phyloP scores from a whole-genome alignment of 768 basidiomycete genomes.

The Melanogaster broomeanus region DNA sequence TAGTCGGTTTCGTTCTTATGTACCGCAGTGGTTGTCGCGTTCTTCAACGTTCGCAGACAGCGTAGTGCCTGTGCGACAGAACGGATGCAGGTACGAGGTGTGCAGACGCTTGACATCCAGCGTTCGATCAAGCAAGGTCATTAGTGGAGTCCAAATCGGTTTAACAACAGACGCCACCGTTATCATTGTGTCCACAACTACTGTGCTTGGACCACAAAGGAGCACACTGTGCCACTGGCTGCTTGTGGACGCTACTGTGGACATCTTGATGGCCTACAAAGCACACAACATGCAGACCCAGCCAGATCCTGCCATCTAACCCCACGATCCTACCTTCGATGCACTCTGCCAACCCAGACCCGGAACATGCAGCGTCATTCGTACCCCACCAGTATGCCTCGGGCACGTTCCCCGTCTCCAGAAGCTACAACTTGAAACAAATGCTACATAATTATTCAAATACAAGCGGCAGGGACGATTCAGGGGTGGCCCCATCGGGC shows the following conservation, averaged over 20 bases:
- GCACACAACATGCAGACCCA: background rate
- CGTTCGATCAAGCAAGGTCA: too few species aligned
- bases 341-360: slow-evolving; percentile 1
- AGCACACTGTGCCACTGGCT: background rate
- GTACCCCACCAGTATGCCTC: slow-evolving; percentile 20
- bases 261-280: slow-evolving; percentile 18
- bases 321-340: slow-evolving; percentile 4
- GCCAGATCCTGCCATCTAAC: background rate
- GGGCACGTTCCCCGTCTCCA: slow-evolving; percentile 30
- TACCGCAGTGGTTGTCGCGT: too few species aligned
- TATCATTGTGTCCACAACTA: slow-evolving; percentile 1
- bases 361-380: slow-evolving; percentile 9
- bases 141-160: slow-evolving; percentile 3
- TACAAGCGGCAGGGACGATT: background rate
- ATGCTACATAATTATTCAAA: slow-evolving; percentile 27
- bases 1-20: too few species aligned
- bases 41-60: too few species aligned
- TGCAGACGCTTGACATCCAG: too few species aligned
- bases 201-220: background rate
- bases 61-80: too few species aligned
- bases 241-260: slow-evolving; percentile 6
- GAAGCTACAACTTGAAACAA: slow-evolving; percentile 25
- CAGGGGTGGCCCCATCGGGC: slow-evolving; percentile 10
- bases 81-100: too few species aligned
- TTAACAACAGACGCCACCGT: background rate